Evolutionary conservation across 306 rosid species (phyloP), one percentile per base, ranked within the genome.

Genomic region (Citrullus amarus): DNA sequence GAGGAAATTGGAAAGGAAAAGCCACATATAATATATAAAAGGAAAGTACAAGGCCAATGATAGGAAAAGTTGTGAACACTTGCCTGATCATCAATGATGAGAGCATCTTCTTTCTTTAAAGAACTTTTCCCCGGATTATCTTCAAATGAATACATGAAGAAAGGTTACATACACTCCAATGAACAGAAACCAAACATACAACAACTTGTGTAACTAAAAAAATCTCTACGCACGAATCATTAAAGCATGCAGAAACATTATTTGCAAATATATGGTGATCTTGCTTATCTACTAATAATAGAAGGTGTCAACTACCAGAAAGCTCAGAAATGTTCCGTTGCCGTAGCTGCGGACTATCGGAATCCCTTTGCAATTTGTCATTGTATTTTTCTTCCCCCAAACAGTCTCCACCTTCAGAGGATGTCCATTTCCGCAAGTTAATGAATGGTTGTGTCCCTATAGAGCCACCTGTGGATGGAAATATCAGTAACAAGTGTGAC

Each of bases 371-470:
- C 80, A 79, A 65, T 25, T 56, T 77, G 22, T 80, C 86, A 15
- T 79, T 76, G 72, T 25, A 12, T 1, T 58, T 13, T 55, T 80
- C 79, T 55, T 81, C 87, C 81, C 68, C 81, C 25, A 55, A 79
- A 61, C 80, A 30, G 63, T 73, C 34, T 79, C 75, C 86, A 79
- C 80, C 66, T 8, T 81, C 88, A 18, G 90, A 78, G 72, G 93
- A 88, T 77, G 76, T 82, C 97, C 96, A 91, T 89, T 95, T 92
- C 82, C 75, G 76, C 87, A 95, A 84, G 32, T 17, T 76, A 82
- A 91, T 86, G 79, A 71, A 56, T 14, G 87, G 90, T 46, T 86
- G 85, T 5, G 12, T 22, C 74, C 73, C 84, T 55, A 48, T 56
- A 62, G 76, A 67, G 68, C 81, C 83, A 48, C 50, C 85, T 73